Percentiles rank a stretch among this genome's conserved stretches.
These are phyloP conservation scores for Debaryomyces udenii DNA, from an alignment of 1,139 yeast species.

Conservation along the genomic window DNA sequence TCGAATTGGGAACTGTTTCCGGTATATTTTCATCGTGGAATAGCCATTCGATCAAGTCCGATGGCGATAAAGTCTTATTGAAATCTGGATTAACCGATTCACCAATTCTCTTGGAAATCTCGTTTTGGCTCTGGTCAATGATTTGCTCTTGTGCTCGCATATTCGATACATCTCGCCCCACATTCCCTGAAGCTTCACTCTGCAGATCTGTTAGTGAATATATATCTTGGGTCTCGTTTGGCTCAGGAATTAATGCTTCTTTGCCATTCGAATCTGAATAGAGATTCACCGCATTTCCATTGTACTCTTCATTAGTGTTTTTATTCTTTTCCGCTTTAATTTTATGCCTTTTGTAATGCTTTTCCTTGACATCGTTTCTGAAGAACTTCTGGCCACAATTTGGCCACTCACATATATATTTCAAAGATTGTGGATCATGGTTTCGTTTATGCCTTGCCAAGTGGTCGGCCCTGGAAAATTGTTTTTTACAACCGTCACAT, in stretches of 20 bases:
- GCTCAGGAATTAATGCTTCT: neutral
- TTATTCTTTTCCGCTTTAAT: slow-evolving; percentile 12
- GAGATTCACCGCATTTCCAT: neutral
- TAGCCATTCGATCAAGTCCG: slow-evolving; percentile 35
- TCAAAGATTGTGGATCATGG: slow-evolving; percentile 34
- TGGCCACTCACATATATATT: slow-evolving; percentile 34
- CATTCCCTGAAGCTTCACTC: neutral
- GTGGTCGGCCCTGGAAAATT: slow-evolving; percentile 42
- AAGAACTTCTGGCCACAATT: slow-evolving; percentile 39
- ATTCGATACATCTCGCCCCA: too few species aligned
- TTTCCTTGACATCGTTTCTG: slow-evolving; percentile 39
- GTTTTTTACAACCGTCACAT: slow-evolving; percentile 32
- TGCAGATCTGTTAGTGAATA: neutral
- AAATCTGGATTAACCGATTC: neutral
- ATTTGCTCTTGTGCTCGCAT: neutral
- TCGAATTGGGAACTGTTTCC: slow-evolving; percentile 7
- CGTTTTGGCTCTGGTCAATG: neutral
- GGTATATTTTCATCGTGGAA: slow-evolving; percentile 27
- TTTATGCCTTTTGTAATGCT: slow-evolving; percentile 36
- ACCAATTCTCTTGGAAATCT: neutral
- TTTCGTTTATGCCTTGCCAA: slow-evolving; percentile 41
- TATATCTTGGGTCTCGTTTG: neutral
- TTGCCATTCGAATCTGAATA: neutral
- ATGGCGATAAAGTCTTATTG: slow-evolving; percentile 25
- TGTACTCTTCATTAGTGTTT: neutral